Evolutionary conservation across 176 grass and related monocot genomes (phyloP), one percentile per base, ranked within the genome.

Genomic region (Oryza meridionalis): DNA sequence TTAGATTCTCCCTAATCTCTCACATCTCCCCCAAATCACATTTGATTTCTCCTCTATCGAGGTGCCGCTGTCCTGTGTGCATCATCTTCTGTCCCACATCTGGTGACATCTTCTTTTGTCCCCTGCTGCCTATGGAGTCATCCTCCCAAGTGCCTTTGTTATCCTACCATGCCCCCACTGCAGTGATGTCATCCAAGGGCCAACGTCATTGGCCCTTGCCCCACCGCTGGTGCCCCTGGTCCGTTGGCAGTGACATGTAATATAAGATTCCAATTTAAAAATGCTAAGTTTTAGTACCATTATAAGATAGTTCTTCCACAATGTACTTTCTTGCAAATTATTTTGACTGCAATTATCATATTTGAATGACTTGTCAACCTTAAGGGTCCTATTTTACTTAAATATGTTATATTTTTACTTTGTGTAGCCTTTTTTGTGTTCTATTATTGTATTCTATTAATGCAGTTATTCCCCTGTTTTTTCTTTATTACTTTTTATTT

Each of bases 401-500:
- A 69, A 27, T 49, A 59, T 2, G 14, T 50, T 50, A 50, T 14
- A 50, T 15, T 81, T n/a, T 31, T 74, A 65, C 25, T 76, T 75
- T 69, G 55, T 68, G 19, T 19, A 55, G 26, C 68, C 4, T 35
- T 55, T 55, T 55, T 19, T 5, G 16, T 55, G 51, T 55, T 53
- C 0, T 66, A 11, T 73, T 31, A 46, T 65, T 22, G 7, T 72
- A 24, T 31, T 68, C 14, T 79, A 71, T 81, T 81, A 68, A 75
- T 80, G 49, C 11, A 70, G 72, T 24, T 25, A n/a, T 38, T 73
- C 73, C 72, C 25, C 10, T 72, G 47, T 27, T 22, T 37, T 87
- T 61, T 65, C 33, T 61, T 73, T 2, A 53, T 79, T 45, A 74
- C 45, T 37, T 35, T 0, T 73, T 42, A 67, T n/a, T 80, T 72